These are phyloP conservation scores for Chytridium lagenaria DNA, from an alignment of 371 early-diverging fungal genomes.

Conservation along the genomic window DNA sequence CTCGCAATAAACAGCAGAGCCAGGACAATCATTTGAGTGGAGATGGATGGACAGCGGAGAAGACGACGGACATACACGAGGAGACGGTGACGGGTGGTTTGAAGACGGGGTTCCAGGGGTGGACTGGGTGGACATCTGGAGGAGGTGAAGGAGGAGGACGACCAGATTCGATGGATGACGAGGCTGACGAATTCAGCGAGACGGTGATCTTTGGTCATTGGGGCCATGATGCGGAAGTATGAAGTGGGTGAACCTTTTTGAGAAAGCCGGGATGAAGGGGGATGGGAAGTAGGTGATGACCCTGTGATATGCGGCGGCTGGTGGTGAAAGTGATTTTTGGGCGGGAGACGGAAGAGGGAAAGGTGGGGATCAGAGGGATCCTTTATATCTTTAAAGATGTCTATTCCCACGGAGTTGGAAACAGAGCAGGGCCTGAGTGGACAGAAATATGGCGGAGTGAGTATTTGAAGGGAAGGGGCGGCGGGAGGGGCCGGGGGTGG, in stretches of 20 bases:
- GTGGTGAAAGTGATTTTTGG: too few species aligned
- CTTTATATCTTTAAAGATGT: neutral
- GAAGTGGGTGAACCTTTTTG: neutral
- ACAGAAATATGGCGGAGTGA: neutral
- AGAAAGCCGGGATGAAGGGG: neutral
- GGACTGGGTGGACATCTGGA: constrained; percentile 2
- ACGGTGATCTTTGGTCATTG: constrained; percentile 2
- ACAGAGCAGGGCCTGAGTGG: too few species aligned
- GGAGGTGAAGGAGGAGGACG: constrained; percentile 3
- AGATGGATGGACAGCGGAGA: constrained; percentile 20
- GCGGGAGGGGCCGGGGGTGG: neutral
- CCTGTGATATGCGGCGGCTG: too few species aligned
- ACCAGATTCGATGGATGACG: constrained; percentile 19
- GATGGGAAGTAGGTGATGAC: too few species aligned
- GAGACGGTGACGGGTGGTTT: neutral
- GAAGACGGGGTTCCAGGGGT: neutral
- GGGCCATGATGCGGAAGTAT: neutral
- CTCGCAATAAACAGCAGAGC: constrained; percentile 30
- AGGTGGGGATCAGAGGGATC: neutral
- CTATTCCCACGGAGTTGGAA: neutral
- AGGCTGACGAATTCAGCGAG: constrained; percentile 19
- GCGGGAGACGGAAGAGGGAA: too few species aligned
- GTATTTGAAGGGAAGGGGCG: neutral
- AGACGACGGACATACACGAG: constrained; percentile 17
- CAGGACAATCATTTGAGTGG: constrained; percentile 14